Evolutionary conservation across 257 asterid genomes (phyloP), one percentile per base, ranked within the genome.

Genomic region (Nicotiana obtusifolia): DNA sequence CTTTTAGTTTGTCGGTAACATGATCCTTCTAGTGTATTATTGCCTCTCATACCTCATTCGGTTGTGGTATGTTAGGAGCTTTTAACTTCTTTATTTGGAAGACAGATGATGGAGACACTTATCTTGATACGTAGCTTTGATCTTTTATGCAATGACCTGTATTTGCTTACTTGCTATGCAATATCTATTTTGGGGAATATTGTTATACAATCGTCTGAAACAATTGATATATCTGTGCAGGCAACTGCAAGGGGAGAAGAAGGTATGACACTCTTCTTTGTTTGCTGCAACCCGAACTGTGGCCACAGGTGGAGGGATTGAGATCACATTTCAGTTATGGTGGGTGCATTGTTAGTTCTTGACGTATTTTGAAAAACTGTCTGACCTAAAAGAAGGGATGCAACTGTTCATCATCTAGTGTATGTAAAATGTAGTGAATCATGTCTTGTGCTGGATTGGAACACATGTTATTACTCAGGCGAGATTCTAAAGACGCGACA

Each of bases 201-300:
- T 26, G 41, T 64, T 57, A 30, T 19, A 5, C 5, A n/a, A 8
- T 53, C 47, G 24, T 61, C 35, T 41, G 78, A 69, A 62, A 44
- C 65, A 59, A 44, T 59, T 26, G n/a, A 56, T 81, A 20, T 81
- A 20, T 35, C 67, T n/a, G 54, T 83, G 85, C 95, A 95, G 99
- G 99, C 98, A 31, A 93, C 97, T 88, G 93, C 97, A 68, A 85
- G 95, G 83, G 98, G 98, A 62, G 99, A 95, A 89, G 98, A 95
- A 89, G 99, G 99, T 22, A 93, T 93, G 99, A 89, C 98, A 0
- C 87, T 95, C 83, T 92, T 93, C 91, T 95, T 95, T 14, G 98
- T 93, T 75, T 95, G 99, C 93, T 95, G 99, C 95, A 95, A 93
- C 81, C 92, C 99, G 1, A 93, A 86, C 78, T 95, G 98, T 76